phyloP scores from a whole-genome alignment of 1,284 basidiomycete species.

The Cystobasidium sp. region DNA sequence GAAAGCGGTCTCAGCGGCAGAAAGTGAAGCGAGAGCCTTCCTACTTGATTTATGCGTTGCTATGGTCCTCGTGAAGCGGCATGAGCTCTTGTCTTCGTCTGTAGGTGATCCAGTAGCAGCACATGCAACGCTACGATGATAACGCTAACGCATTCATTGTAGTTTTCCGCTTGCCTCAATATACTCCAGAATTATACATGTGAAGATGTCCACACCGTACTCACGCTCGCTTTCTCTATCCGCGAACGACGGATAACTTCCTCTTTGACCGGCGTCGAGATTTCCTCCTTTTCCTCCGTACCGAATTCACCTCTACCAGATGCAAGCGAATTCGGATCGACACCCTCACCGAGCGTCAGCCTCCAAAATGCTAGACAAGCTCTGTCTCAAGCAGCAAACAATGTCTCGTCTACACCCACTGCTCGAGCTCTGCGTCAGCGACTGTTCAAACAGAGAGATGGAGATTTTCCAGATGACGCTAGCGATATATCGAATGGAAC shows the following conservation, averaged over 20 bases:
- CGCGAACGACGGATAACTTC: constrained; percentile 35
- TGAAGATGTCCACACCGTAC: constrained; percentile 31
- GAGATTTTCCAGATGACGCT: constrained; percentile 36
- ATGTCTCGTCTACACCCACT: constrained; percentile 15
- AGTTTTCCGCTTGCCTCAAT: constrained; percentile 37
- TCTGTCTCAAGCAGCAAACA: constrained; percentile 13
- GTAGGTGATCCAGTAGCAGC: not conserved
- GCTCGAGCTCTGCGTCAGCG: constrained; percentile 35
- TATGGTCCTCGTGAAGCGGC: constrained; percentile 35
- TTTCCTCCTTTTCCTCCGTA: constrained; percentile 32
- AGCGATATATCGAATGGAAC: constrained; percentile 37
- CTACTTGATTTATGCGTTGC: constrained; percentile 37
- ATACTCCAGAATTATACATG: constrained; percentile 35
- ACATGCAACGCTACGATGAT: not conserved
- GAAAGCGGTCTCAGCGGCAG: constrained; percentile 24
- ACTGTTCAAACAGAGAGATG: constrained; percentile 21
- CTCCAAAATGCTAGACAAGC: constrained; percentile 18
- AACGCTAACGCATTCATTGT: not conserved
- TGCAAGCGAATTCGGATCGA: constrained; percentile 1
- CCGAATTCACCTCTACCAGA: constrained; percentile 31
- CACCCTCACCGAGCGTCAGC: constrained; percentile 11
- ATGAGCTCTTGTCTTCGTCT: constrained; percentile 30
- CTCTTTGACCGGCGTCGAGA: constrained; percentile 31
- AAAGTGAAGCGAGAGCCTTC: constrained; percentile 31
- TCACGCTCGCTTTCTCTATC: constrained; percentile 38